Evolutionary conservation across 2,329 filamentous ascomycete species (phyloP).

Genomic region (Beauveria sp.): DNA sequence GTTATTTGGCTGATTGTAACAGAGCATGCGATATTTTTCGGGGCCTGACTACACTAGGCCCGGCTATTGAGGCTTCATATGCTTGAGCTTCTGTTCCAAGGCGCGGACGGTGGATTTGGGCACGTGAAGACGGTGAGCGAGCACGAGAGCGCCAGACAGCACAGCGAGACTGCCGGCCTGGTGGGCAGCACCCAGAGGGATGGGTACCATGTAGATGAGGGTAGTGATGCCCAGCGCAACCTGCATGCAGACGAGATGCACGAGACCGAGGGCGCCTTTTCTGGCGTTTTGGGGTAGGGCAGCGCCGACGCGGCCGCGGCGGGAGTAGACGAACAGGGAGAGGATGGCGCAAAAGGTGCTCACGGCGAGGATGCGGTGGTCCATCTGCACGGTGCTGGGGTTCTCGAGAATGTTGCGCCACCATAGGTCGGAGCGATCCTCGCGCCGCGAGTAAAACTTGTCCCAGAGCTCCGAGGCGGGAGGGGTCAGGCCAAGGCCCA

Average conservation of each 20-base stretch:
- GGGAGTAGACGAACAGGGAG: constrained; percentile 71
- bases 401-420: constrained; percentile 99
- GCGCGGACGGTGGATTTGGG: constrained; percentile 57
- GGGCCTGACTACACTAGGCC: not conserved
- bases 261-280: constrained; percentile 67
- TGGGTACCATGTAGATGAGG: constrained; percentile 88
- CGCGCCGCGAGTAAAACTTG: constrained; percentile 71
- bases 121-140: constrained; percentile 71
- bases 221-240: constrained; percentile 83
- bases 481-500: constrained; percentile 78
- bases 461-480: constrained; percentile 79
- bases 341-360: constrained; percentile 80
- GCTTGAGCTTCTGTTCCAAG: constrained; percentile 44
- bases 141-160: constrained; percentile 70
- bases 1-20: not conserved
- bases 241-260: constrained; percentile 77
- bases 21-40: not conserved
- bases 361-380: constrained; percentile 87
- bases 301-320: constrained; percentile 50
- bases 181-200: constrained; percentile 79
- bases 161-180: constrained; percentile 85
- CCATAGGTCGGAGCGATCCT: constrained; percentile 76
- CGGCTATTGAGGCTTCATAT: constrained; percentile 24
- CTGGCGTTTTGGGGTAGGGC: constrained; percentile 56
- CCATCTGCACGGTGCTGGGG: constrained; percentile 87